Percentiles rank a stretch among this genome's conserved stretches.
Conservation (phyloP, 805 yeast species). For the Komagataella populi region DNA sequence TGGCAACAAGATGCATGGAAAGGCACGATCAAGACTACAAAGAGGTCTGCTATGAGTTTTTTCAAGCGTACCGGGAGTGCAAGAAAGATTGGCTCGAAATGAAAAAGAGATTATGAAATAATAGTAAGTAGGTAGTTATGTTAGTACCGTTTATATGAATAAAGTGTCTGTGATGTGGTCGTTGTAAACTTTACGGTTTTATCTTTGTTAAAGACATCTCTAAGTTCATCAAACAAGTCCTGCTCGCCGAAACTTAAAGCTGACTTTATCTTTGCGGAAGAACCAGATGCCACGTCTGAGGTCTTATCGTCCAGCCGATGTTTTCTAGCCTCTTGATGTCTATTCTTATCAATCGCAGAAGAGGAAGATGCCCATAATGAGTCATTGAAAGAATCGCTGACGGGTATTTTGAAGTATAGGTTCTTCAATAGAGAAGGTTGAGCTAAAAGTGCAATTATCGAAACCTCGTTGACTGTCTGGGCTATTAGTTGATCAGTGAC, state of each 20-base stretch:
- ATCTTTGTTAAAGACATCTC: neutral
- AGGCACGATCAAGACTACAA: constrained; percentile 58
- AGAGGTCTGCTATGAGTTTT: constrained; percentile 62
- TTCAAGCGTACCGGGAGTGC: constrained; percentile 89
- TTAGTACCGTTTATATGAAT: neutral
- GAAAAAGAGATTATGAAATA: neutral
- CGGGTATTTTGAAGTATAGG: neutral
- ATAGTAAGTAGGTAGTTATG: neutral
- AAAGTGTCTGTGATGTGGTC: neutral
- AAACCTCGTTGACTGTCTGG: neutral
- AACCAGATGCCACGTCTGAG: neutral
- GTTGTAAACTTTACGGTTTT: neutral
- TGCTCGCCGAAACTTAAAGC: neutral
- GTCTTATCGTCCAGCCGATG: neutral
- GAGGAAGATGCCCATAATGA: neutral
- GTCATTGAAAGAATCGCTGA: neutral
- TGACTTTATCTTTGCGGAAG: neutral
- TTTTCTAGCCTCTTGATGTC: neutral
- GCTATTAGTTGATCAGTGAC: neutral
- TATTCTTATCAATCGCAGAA: neutral
- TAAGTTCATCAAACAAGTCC: neutral
- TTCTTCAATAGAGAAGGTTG: neutral
- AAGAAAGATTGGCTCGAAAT: constrained; percentile 52
- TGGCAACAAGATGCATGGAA: constrained; percentile 78
- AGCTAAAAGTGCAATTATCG: neutral